Conservation (phyloP, 208 protist species). For the Herpetomonas samuelpessoai region DNA sequence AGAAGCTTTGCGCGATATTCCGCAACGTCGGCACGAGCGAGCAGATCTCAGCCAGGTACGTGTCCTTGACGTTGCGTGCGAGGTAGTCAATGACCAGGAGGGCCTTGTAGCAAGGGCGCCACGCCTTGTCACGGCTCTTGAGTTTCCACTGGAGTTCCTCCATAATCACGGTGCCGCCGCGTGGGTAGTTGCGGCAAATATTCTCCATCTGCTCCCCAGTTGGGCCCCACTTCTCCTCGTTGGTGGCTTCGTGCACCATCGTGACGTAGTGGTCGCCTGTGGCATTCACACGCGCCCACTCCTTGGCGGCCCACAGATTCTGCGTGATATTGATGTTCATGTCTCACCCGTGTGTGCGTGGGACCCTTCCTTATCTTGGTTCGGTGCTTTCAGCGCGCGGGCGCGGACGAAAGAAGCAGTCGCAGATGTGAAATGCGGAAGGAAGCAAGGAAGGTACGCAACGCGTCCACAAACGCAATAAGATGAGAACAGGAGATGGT, state of each 20-base stretch:
- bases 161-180: conserved; percentile 64
- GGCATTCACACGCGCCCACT: conserved; percentile 81
- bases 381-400: too few species aligned
- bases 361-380: too few species aligned
- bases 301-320: conserved; percentile 63
- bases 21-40: conserved; percentile 63
- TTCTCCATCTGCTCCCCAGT: conserved; percentile 88
- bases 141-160: conserved; percentile 77
- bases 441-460: neutral
- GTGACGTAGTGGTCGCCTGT: conserved; percentile 63
- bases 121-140: conserved; percentile 81
- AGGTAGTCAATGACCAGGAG: conserved; percentile 87
- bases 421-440: neutral
- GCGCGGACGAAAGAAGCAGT: too few species aligned
- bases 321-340: conserved; percentile 53
- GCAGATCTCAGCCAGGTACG: conserved; percentile 67
- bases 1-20: conserved; percentile 73
- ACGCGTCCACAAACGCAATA: neutral
- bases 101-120: conserved; percentile 87
- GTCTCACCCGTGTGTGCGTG: neutral
- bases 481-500: neutral
- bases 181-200: conserved; percentile 67
- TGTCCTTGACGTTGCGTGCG: conserved; percentile 63
- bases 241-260: conserved; percentile 80
- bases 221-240: conserved; percentile 89